phyloP scores from a whole-genome alignment of 768 basidiomycete genomes.

The Leccinum truebloodii region DNA sequence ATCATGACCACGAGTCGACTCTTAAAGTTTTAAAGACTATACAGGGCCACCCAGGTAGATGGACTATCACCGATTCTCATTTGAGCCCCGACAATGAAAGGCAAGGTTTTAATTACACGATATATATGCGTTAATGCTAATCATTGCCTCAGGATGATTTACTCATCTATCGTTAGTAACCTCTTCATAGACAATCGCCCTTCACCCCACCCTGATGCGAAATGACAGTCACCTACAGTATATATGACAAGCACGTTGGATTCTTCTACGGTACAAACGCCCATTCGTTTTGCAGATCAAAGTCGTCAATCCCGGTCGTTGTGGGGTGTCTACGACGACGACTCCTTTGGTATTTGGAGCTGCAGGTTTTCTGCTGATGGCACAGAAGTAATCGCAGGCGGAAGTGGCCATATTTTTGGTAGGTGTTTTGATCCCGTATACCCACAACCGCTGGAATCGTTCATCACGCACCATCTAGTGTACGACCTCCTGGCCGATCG shows the following conservation, averaged over 20 bases:
- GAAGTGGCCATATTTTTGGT: slow-evolving; percentile 80
- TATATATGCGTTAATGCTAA: slow-evolving; percentile 43
- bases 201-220: slow-evolving; percentile 2
- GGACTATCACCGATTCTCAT: slow-evolving; percentile 97
- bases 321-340: slow-evolving; percentile 40
- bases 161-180: slow-evolving; percentile 74
- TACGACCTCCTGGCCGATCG: slow-evolving; percentile 85
- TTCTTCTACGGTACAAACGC: slow-evolving; percentile 56
- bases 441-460: background rate
- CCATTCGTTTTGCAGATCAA: slow-evolving; percentile 59
- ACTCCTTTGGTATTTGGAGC: slow-evolving; percentile 81
- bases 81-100: slow-evolving; percentile 87
- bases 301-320: slow-evolving; percentile 35
- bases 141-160: slow-evolving; percentile 68
- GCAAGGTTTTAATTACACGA: slow-evolving; percentile 48
- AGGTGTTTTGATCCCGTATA: slow-evolving; percentile 11
- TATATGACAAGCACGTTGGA: slow-evolving; percentile 77
- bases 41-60: slow-evolving; percentile 72
- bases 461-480: slow-evolving; percentile 46
- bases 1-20: slow-evolving; percentile 47
- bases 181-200: background rate
- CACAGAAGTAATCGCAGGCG: slow-evolving; percentile 93
- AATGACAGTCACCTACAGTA: slow-evolving; percentile 61
- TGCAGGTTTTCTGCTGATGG: slow-evolving; percentile 97
- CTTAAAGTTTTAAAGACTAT: slow-evolving; percentile 63